Base-by-base conservation (phyloP, 495 filamentous ascomycete species). In the Hyaloscypha variabilis region DNA sequence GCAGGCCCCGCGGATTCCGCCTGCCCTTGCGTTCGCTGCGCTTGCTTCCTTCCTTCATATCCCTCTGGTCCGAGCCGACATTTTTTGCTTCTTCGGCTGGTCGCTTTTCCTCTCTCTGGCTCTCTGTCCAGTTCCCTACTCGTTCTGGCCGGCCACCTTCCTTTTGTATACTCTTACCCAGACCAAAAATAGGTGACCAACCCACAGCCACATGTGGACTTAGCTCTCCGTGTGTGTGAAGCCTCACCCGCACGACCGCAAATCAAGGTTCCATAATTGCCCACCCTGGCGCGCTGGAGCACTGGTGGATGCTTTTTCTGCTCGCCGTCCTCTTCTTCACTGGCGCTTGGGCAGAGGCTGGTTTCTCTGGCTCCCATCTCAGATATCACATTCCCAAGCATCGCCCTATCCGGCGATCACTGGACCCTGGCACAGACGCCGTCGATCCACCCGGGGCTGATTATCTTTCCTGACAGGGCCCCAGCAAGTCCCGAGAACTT, bases 321-420 rank as follows among this genome's bases (percentile, higher is more conserved):
- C 23, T 21, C 14, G 25, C n/a, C n/a, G 54, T 28, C 54, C 17
- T 25, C 8, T 54, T 58, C 54, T 34, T 34, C 25, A 51, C 49
- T n/a, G 10, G 19, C 19, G 49, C 6, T 51, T 51, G 19, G 19
- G 17, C 54, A 29, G 2, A 54, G 23, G 11, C 51, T 26, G 54
- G 54, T 14, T 1, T 19, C 19, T 58, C 52, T 64, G 51, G 52
- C n/a, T 21, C 8, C 2, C 17, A 13, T 39, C 29, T 61, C 57
- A 62, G 46, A 66, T 66, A 66, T 66, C 57, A 66, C 34, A 66
- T 61, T 61, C 64, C 64, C n/a, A 54, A 66, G 50, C 8, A 66
- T 66, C 58, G 64, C 50, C 64, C 31, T 59, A 54, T 42, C 8
- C 26, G 63, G 42, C 63, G 63, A 65, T 65, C 63, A 58, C 34